Base-by-base conservation (phyloP, 108 stramenopile species). In the Epipyxis sp. region DNA sequence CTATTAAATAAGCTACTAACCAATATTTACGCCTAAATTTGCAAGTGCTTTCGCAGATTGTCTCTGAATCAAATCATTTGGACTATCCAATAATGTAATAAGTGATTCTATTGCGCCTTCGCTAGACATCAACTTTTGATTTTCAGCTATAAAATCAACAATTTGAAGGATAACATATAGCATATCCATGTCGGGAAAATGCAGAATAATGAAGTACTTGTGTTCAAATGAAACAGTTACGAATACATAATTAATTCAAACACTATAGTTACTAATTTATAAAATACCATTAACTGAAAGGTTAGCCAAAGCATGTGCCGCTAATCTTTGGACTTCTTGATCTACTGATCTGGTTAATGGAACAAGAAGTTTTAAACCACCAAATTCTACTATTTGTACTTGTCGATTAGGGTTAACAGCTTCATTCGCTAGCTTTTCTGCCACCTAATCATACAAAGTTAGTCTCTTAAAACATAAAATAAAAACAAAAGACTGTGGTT, bases 231-330 rank as follows among this genome's bases (percentile, higher is more conserved):
- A n/a, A n/a, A n/a, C n/a, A n/a, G n/a, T n/a, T n/a, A n/a, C n/a
- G n/a, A n/a, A n/a, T n/a, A n/a, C n/a, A n/a, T n/a, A n/a, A n/a
- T n/a, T 57, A n/a, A 57, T 57, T 57, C 25, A n/a, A 57, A 57
- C 54, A n/a, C 54, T 57, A 57, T n/a, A 57, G 25, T 57, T n/a
- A n/a, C n/a, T n/a, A n/a, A n/a, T n/a, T n/a, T n/a, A n/a, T n/a
- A 2, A 69, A 77, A 46, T 77, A 83, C 83, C 25, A 44, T 83
- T 74, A 0, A 89, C 89, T 6, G 82, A 84, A 39, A 89, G 81
- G 84, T 89, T 89, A 20, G 89, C 89, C 41, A 89, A 59, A 3
- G 89, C 89, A 62, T 89, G 89, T 34, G 88, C 89, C 6, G 89
- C 89, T 1, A 89, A 78, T 0, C 89, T 80, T 41, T 85, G 85